Percentiles rank a stretch among this genome's conserved stretches.
phyloP scores from a whole-genome alignment of 2,329 filamentous ascomycete genomes.

The Corynespora cassiicola region DNA sequence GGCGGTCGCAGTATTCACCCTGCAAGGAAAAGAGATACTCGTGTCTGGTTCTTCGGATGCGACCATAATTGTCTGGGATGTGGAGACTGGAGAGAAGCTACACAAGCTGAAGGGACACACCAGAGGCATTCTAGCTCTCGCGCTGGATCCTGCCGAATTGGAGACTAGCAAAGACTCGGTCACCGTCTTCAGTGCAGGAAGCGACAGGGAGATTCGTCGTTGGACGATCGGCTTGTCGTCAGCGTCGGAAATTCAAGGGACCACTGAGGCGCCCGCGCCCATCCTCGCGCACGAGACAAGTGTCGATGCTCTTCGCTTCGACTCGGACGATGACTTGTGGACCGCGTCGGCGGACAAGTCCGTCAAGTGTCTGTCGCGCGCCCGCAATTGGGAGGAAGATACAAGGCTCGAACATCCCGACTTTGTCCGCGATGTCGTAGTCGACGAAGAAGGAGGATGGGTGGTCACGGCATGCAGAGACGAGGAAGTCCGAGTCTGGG shows the following conservation, averaged over 20 bases:
- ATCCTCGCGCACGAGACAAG: constrained; percentile 89
- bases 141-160: constrained; percentile 67
- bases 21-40: constrained; percentile 65
- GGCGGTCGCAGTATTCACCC: constrained; percentile 67
- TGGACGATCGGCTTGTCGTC: constrained; percentile 65
- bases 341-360: constrained; percentile 92
- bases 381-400: constrained; percentile 72
- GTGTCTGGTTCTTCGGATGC: constrained; percentile 56
- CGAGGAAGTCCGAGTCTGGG: constrained; percentile 92
- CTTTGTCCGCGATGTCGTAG: constrained; percentile 83
- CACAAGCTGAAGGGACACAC: constrained; percentile 80
- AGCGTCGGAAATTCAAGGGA: constrained; percentile 25
- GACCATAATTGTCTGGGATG: constrained; percentile 76
- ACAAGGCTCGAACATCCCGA: constrained; percentile 81
- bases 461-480: constrained; percentile 88
- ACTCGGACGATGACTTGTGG: constrained; percentile 79
- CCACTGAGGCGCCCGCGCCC: constrained; percentile 53
- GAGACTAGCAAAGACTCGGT: constrained; percentile 44
- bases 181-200: constrained; percentile 77
- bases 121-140: constrained; percentile 80
- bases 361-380: constrained; percentile 77
- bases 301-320: constrained; percentile 81
- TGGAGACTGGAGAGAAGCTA: constrained; percentile 69
- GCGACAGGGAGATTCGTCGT: constrained; percentile 68
- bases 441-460: constrained; percentile 74